Base-by-base conservation (phyloP, 2,329 filamentous ascomycete species). In the Talaromyces sp. region DNA sequence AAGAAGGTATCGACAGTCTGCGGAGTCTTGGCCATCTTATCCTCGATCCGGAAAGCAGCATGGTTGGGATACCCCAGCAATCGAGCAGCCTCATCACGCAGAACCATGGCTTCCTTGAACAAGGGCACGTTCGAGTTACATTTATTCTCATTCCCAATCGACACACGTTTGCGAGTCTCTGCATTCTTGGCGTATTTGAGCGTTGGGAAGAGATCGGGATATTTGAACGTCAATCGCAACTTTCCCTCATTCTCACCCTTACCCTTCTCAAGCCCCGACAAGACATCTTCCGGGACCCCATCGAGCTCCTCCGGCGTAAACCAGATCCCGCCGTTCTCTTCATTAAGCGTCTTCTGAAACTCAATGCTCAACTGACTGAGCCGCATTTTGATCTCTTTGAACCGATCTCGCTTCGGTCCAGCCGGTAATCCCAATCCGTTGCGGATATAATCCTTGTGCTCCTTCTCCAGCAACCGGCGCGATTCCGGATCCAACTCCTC, bases 21-120 rank as follows among this genome's bases (percentile, higher is more conserved):
- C 0, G 80, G 73, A 3, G 77, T 78, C 67, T 82, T 80, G 8
- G 79, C 77, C 74, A 83, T 81, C 63, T 80, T 79, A 55, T 80
- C 77, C 63, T 82, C 80, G 45, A 81, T 75, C n/a, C 73, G 72
- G 67, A 79, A 79, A 2, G 78, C 73, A n/a, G 78, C 78, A 65
- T 80, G 78, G 61, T 78, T 79, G 1, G 76, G 73, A 62, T 79
- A 80, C 3, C 78, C 78, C 15, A 81, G 67, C 53, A 81, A 63
- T 45, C 78, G 72, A 53, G 79, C 78, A 17, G 77, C 78, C 66
- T 81, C 78, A 53, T 81, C 77, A 62, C 79, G 75, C 45, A 80
- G 70, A n/a, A 79, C 60, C 43, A 80, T 71, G 2, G 77, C 73
- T 65, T 81, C 78, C 31, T 73, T 70, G 69, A 81, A 80, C 36